Evolutionary conservation across 176 grass and related monocot genomes (phyloP), one percentile per base, ranked within the genome.

Genomic region (Hordeum marinum): DNA sequence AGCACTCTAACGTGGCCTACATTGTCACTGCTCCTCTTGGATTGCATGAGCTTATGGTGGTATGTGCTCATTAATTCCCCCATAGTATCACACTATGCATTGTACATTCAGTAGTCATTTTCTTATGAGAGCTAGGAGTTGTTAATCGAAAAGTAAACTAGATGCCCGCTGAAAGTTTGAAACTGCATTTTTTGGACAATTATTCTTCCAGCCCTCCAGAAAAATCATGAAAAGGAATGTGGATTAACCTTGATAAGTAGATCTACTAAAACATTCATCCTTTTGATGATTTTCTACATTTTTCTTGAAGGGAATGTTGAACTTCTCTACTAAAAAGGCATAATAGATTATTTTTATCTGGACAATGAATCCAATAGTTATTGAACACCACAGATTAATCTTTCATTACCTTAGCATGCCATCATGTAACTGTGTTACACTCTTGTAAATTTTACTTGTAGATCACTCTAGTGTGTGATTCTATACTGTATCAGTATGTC

Each of bases 21-120:
- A 66, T 98, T 60, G 81, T 95, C 79, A 95, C 90, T 82, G 96
- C 91, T 69, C 93, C 91, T 79, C 91, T 98, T 85, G 96, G 96
- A 63, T 86, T 98, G 46, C 93, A 95, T 82, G 96, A 90, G 70
- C 96, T 98, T 95, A 83, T 98, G 81, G 93, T 95, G 91, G 96
- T 98, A 90, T 73, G 85, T 26, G 64, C 61, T 89, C 60, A 69
- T 54, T 61, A 55, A 70, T 9, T 66, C 87, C 55, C 35, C 29
- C 71, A 21, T 75, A 8, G 29, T 20, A 2, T 39, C 61, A 77
- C 14, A 64, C 4, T 36, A 27, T 58, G 35, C 27, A 17, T 57
- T 20, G 14, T 29, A 18, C 71, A 45, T 35, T 27, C 9, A 54
- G n/a, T 36, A 59, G 36, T 26, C 2, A 1, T 67, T 42, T 23